Evolutionary conservation across 257 asterid genomes (phyloP), one percentile per base, ranked within the genome.

Genomic region (Capsicum baccatum): DNA sequence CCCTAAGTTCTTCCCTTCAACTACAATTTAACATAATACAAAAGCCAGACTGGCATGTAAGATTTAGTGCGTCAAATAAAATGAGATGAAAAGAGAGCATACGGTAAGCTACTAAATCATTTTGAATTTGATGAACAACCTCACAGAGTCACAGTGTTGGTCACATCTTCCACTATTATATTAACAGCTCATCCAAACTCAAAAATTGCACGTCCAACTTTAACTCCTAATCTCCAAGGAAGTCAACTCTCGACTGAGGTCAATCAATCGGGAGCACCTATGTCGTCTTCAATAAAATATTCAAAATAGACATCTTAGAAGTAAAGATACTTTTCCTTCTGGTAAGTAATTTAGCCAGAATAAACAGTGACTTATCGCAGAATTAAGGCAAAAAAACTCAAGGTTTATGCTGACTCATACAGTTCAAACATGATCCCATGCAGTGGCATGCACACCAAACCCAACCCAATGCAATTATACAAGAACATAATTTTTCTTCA

Each of bases 221-320:
- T 16, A 16, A 26, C 62, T 74, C 44, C 50, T 21, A 50, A 50
- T 74, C 47, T 50, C 47, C 81, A 74, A 50, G 62, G 21, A 74
- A 50, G 62, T 50, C 44, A 74, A 74, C 62, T 12, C 13, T 26
- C 13, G 9, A 50, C 47, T 48, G 9, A 74, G 44, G 60, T 21
- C 81, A 50, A 74, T 74, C 81, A 50, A 50, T 50, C 44, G 50
- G 81, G 47, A 74, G 81, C 60, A 74, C 62, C 62, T 3, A 12
- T 12, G 81, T 19, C 42, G 4, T 50, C 62, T 50, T 50, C 62
- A 50, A 50, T 52, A 44, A 74, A 50, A 26, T 54, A 21, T 50
- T 74, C 39, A 54, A 74, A 74, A 74, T 9, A 48, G 44, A 19
- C 44, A 74, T 74, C 60, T 50, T 50, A 74, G 62, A 44, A 50